These are phyloP conservation scores for Pinus albicaulis DNA, from an alignment of 75 land plant species.

Conservation along the genomic window DNA sequence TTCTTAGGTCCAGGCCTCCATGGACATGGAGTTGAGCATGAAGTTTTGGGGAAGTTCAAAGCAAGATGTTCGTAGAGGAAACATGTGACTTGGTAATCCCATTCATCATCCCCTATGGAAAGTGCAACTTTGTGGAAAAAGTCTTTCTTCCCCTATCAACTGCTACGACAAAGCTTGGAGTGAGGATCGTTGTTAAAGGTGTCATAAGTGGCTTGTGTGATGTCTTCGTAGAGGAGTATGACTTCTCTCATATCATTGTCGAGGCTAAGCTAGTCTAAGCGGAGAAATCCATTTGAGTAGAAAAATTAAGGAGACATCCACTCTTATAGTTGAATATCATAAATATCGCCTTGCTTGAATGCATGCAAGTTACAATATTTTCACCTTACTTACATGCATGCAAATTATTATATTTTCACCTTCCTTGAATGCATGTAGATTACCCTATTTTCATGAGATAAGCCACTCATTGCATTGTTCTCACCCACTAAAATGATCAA, in stretches of 20 bases:
- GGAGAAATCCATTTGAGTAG: no score
- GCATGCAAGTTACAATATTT: no score
- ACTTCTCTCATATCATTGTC: slow-evolving; percentile 40
- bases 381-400: no score
- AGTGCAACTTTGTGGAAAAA: slow-evolving; percentile 55
- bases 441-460: no score
- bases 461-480: no score
- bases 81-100: slow-evolving; percentile 28
- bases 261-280: no score
- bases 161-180: slow-evolving; percentile 60
- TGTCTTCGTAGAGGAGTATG: slow-evolving; percentile 35
- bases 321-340: no score
- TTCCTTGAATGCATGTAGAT: no score
- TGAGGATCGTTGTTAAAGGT: slow-evolving; percentile 55
- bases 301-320: no score
- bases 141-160: slow-evolving; percentile 50
- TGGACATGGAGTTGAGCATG: slow-evolving; percentile 40
- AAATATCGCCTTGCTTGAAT: no score
- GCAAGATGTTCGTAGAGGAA: slow-evolving; percentile 71
- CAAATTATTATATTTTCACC: no score
- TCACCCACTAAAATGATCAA: no score
- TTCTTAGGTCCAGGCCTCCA: slow-evolving; percentile 75
- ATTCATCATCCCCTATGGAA: neutral
- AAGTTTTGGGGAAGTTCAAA: slow-evolving; percentile 33
- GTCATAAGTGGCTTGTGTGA: slow-evolving; percentile 68